Conservation (phyloP, 345 rosid genomes). For the Populus tremula region DNA sequence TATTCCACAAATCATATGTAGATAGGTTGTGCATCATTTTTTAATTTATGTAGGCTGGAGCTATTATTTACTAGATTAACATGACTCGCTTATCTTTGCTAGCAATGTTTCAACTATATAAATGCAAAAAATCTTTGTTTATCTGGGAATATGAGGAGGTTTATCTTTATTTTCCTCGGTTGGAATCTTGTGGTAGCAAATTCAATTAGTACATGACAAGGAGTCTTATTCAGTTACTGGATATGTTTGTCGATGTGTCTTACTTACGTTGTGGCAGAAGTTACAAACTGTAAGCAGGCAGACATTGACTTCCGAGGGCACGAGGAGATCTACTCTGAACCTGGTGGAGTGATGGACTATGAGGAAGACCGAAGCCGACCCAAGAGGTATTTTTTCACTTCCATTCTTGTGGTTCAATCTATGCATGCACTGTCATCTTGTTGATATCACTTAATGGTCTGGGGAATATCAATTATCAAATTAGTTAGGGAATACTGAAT, state of each 20-base stretch:
- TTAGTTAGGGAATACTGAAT: background rate
- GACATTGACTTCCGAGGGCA: constrained; percentile 78
- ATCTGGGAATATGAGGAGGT: background rate
- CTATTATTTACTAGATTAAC: background rate
- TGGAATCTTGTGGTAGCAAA: background rate
- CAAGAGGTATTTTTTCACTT: constrained; percentile 62
- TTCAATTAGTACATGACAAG: constrained; percentile 2
- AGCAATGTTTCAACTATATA: background rate
- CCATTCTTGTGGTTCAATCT: background rate
- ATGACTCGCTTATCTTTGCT: background rate
- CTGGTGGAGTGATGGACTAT: constrained; percentile 97
- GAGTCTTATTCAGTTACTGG: constrained; percentile 35
- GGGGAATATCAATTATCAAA: background rate
- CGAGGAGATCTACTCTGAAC: constrained; percentile 88
- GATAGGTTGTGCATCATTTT: background rate
- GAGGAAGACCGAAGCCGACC: constrained; percentile 92
- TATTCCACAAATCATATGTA: background rate
- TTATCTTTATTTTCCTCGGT: background rate
- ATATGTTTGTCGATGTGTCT: constrained; percentile 79
- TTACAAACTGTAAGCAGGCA: constrained; percentile 94
- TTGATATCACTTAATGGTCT: background rate
- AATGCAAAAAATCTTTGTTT: background rate
- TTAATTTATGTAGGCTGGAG: background rate
- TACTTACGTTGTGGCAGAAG: constrained; percentile 99
- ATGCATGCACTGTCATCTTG: no score